phyloP scores from a whole-genome alignment of 129 eudicot species.

The carrot (Daucus carota) region DH1_v3.0 NC_030381.2:38510501-38511000 shows the following conservation, averaged over 20 bases:
- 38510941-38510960: no score
- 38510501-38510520: constrained; percentile 80
- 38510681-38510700: constrained; percentile 78
- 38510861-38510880: constrained; percentile 99
- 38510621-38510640: constrained; percentile 75
- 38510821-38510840: constrained; percentile 91
- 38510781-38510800: constrained; percentile 95
- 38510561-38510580: not conserved
- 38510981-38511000: not conserved
- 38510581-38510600: not conserved
- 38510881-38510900: constrained; percentile 94
- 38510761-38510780: constrained; percentile 78
- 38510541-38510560: constrained; percentile 23
- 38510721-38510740: constrained; percentile 52
- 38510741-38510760: constrained; percentile 55
- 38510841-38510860: constrained; percentile 95
- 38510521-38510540: constrained; percentile 80
- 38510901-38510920: constrained; percentile 47
- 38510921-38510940: not conserved
- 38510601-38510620: constrained; percentile 50
- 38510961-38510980: constrained; percentile 13
- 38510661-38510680: constrained; percentile 81
- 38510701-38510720: constrained; percentile 71
- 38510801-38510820: constrained; percentile 58
- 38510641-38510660: constrained; percentile 88